phyloP scores from a whole-genome alignment of 345 rosid genomes.

The Euphorbia peplus region DNA sequence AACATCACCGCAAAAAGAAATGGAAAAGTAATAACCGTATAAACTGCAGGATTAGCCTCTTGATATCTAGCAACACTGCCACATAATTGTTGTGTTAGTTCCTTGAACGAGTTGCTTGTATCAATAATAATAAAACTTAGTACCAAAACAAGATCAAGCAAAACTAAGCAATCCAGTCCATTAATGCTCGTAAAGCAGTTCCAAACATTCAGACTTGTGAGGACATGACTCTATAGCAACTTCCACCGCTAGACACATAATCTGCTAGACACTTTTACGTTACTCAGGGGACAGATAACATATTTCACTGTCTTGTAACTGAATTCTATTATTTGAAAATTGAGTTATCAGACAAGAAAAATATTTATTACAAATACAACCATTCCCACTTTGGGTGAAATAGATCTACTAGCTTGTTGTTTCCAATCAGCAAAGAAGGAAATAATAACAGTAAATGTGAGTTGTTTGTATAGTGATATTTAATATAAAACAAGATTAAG shows the following conservation, averaged over 20 bases:
- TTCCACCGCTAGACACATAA: background rate
- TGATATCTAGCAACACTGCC: constrained; percentile 94
- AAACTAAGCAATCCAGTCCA: background rate
- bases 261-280: background rate
- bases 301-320: background rate
- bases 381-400: background rate
- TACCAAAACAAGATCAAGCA: constrained; percentile 1
- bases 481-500: background rate
- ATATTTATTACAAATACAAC: background rate
- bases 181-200: background rate
- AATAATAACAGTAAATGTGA: constrained; percentile 8
- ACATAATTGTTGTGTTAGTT: constrained; percentile 31
- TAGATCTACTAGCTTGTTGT: background rate
- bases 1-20: constrained; percentile 99
- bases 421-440: background rate
- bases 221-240: background rate
- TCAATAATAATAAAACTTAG: constrained; percentile 13
- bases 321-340: background rate
- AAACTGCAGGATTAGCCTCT: constrained; percentile 97
- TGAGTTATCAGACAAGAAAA: background rate
- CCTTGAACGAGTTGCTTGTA: background rate
- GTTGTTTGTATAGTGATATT: constrained; percentile 6
- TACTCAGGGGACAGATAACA: background rate
- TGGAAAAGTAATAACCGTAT: constrained; percentile 82
- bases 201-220: background rate